Evolutionary conservation across 2,329 filamentous ascomycete genomes (phyloP).

Genomic region (Ophiostoma piceae): DNA sequence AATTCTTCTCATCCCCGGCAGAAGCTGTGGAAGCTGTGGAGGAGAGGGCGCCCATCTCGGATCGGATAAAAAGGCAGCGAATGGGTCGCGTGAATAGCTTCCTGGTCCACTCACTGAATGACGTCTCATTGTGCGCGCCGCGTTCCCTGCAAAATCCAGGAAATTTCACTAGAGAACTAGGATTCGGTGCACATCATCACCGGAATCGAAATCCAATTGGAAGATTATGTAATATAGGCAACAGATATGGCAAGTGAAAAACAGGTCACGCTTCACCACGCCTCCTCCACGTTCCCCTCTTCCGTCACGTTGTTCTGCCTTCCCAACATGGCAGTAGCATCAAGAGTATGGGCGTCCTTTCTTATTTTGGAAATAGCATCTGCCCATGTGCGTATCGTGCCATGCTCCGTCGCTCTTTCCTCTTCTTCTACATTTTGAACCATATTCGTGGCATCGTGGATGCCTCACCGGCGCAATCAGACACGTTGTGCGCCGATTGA

Average conservation of each 20-base stretch:
- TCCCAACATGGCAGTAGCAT: not conserved
- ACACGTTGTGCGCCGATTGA: not conserved
- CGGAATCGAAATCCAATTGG: not conserved
- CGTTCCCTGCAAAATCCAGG: not conserved
- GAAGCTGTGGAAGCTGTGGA: not conserved
- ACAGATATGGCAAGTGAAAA: not conserved
- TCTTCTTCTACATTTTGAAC: not conserved
- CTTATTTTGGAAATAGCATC: not conserved
- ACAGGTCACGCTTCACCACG: not conserved
- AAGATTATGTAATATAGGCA: not conserved
- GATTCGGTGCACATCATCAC: not conserved
- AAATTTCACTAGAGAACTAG: not conserved
- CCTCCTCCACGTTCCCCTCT: not conserved
- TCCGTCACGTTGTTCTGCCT: not conserved
- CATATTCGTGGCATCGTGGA: not conserved
- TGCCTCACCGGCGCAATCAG: not conserved
- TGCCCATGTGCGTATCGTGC: not conserved
- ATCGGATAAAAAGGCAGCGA: conserved; percentile 5
- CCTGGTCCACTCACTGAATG: not conserved
- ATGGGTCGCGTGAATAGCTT: not conserved
- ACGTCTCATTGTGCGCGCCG: not conserved
- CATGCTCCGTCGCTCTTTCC: not conserved
- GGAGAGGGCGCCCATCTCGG: not conserved
- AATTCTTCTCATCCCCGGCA: not conserved
- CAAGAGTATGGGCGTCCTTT: no score